A percentile compares a stretch with the other conserved stretches of the same genome.
phyloP scores from a whole-genome alignment of 2,329 filamentous ascomycete species.

The Fusarium sambucinum region DNA sequence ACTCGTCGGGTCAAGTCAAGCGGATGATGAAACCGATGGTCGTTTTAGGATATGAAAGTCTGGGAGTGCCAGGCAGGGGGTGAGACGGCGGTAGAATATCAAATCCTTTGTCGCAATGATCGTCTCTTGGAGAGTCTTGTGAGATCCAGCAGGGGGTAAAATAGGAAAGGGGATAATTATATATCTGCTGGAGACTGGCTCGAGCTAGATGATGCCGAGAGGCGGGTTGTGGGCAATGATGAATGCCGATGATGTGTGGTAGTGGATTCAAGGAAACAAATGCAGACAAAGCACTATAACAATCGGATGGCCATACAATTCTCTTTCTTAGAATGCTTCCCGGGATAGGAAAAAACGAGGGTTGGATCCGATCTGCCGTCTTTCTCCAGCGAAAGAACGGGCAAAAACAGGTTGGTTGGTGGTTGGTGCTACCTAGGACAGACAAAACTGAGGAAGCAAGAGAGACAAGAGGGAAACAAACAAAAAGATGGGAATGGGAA shows the following conservation, averaged over 20 bases:
- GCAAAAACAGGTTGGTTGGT: slow-evolving; percentile 24
- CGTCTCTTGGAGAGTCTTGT: slow-evolving; percentile 20
- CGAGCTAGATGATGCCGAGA: slow-evolving; percentile 38
- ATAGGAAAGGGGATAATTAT: slow-evolving; percentile 25
- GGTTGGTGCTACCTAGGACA: slow-evolving; percentile 20
- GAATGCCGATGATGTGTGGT: slow-evolving; percentile 35
- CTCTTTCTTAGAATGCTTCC: slow-evolving; percentile 10
- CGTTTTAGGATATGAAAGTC: slow-evolving; percentile 30
- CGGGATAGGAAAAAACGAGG: slow-evolving; percentile 44
- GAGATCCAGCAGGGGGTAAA: slow-evolving; percentile 3
- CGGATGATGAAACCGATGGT: slow-evolving; percentile 39
- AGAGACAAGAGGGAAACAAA: slow-evolving; percentile 34
- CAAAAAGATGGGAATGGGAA: slow-evolving; percentile 29
- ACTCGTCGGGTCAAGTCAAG: slow-evolving; percentile 21
- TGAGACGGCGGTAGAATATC: slow-evolving; percentile 44
- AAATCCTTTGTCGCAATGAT: slow-evolving; percentile 42
- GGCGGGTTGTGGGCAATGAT: slow-evolving; percentile 36
- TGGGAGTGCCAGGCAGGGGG: slow-evolving; percentile 27
- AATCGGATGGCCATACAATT: slow-evolving; percentile 16
- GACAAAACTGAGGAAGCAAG: slow-evolving; percentile 35
- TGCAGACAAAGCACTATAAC: slow-evolving; percentile 33
- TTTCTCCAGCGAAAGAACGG: slow-evolving; percentile 41
- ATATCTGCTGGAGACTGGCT: slow-evolving; percentile 44
- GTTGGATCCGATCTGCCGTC: slow-evolving; percentile 29
- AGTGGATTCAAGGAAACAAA: slow-evolving; percentile 38